Evolutionary conservation across 2,329 filamentous ascomycete species (phyloP).

Genomic region (Pseudodiploospora longispora): DNA sequence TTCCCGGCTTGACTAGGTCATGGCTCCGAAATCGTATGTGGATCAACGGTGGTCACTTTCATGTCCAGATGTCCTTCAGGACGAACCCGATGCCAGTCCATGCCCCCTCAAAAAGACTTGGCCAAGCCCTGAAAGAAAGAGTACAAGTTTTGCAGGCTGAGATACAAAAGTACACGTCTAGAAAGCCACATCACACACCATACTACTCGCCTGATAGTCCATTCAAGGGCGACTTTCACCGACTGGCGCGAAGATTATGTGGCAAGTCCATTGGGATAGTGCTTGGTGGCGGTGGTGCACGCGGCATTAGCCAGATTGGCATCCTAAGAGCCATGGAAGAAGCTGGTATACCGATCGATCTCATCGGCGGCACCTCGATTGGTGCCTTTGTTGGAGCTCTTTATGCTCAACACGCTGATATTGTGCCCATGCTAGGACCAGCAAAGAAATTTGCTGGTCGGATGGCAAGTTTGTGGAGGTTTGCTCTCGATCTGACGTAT

Average conservation of each 20-base stretch:
- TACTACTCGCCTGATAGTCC: constrained; percentile 87
- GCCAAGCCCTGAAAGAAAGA: constrained; percentile 78
- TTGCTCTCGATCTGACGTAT: constrained; percentile 91
- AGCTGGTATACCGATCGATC: constrained; percentile 89
- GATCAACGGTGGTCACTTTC: constrained; percentile 97
- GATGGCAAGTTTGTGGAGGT: constrained; percentile 99
- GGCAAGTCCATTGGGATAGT: constrained; percentile 93
- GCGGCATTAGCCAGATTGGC: constrained; percentile 86
- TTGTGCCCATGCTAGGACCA: constrained; percentile 92
- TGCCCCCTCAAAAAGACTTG: constrained; percentile 67
- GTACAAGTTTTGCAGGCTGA: constrained; percentile 94
- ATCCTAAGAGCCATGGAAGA: constrained; percentile 94
- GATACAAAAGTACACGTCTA: constrained; percentile 95
- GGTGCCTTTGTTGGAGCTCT: constrained; percentile 91
- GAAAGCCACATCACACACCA: constrained; percentile 79
- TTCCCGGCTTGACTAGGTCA: constrained; percentile 72
- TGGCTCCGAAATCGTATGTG: constrained; percentile 92
- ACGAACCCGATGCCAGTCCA: constrained; percentile 69
- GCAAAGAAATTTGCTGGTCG: constrained; percentile 96
- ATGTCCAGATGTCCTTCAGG: constrained; percentile 90
- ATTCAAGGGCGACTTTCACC: constrained; percentile 94
- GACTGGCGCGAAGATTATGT: constrained; percentile 79
- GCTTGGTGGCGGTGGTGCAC: constrained; percentile 83
- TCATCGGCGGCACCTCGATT: constrained; percentile 93
- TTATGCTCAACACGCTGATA: constrained; percentile 91